Evolutionary conservation across 1,284 basidiomycete species (phyloP).

Genomic region (Porogramme epimiltina): DNA sequence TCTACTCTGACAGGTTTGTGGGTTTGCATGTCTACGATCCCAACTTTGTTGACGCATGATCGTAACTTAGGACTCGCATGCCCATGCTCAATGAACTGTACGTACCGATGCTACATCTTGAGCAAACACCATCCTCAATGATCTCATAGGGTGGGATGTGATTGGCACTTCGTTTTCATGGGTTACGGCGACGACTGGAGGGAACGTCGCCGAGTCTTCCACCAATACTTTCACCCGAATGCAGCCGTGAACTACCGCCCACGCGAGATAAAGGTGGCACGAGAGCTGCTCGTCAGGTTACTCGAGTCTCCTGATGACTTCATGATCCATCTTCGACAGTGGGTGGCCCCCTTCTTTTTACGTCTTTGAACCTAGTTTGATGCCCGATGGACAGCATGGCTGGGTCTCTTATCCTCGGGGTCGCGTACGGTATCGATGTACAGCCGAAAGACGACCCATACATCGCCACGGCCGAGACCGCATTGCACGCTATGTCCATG

Average conservation of each 20-base stretch:
- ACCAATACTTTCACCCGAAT: conserved; percentile 28
- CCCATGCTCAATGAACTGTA: conserved; percentile 31
- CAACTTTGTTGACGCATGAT: conserved; percentile 1
- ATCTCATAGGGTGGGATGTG: conserved; percentile 25
- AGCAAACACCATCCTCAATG: conserved; percentile 2
- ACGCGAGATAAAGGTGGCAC: conserved; percentile 20
- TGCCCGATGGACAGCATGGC: conserved; percentile 27
- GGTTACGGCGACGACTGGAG: conserved; percentile 29
- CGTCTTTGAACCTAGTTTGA: conserved; percentile 3
- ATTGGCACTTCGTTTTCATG: conserved; percentile 31
- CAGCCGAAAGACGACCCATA: conserved; percentile 31
- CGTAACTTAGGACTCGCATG: conserved; percentile 20
- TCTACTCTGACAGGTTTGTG: conserved; percentile 28
- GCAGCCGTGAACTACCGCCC: conserved; percentile 25
- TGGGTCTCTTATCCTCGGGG: conserved; percentile 29
- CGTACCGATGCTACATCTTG: conserved; percentile 5
- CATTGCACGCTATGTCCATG: conserved; percentile 26
- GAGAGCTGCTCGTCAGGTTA: conserved; percentile 22
- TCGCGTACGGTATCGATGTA: conserved; percentile 33
- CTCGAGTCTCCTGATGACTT: conserved; percentile 29
- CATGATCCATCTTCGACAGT: conserved; percentile 28
- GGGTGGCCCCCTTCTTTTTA: conserved; percentile 5
- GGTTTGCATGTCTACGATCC: not conserved
- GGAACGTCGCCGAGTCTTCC: conserved; percentile 26
- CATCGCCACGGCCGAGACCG: conserved; percentile 30